Conservation (phyloP, 352 stramenopile genomes). For the Globisporangium echinulatum region DNA sequence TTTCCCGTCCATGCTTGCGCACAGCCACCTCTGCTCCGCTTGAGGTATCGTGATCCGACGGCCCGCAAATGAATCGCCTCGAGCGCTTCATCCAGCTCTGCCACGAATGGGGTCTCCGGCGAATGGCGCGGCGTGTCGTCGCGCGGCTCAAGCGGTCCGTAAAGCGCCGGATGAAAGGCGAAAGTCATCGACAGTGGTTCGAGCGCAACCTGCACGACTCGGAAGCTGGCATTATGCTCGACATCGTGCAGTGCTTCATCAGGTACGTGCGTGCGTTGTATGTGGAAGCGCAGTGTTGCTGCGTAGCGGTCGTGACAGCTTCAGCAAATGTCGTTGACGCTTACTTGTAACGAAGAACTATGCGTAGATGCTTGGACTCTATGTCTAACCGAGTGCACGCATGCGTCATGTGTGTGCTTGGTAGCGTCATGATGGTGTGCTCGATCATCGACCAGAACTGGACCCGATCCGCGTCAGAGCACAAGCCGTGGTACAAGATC, state of each 20-base stretch:
- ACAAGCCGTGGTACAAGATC: slow-evolving; percentile 21
- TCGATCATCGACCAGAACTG: slow-evolving; percentile 66
- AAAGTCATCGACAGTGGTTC: slow-evolving; percentile 64
- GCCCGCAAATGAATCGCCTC: slow-evolving; percentile 1
- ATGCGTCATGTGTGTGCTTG: not conserved
- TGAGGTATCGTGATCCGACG: no score
- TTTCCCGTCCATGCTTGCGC: no score
- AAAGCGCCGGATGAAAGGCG: slow-evolving; percentile 56
- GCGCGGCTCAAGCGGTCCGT: slow-evolving; percentile 22
- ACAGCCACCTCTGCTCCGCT: not conserved
- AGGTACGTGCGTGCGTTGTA: slow-evolving; percentile 21
- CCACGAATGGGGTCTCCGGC: slow-evolving; percentile 13
- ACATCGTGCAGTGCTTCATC: slow-evolving; percentile 44
- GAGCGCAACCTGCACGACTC: slow-evolving; percentile 69
- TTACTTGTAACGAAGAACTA: not conserved
- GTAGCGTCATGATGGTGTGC: slow-evolving; percentile 45
- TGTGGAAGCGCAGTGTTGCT: not conserved
- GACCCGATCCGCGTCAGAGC: slow-evolving; percentile 26
- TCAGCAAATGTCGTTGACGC: no score
- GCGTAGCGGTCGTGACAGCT: no score
- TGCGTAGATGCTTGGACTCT: not conserved
- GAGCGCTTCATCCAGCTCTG: slow-evolving; percentile 7
- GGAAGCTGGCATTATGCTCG: slow-evolving; percentile 42
- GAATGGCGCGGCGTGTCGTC: slow-evolving; percentile 3
- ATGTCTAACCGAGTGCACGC: not conserved